A percentile compares a stretch with the other conserved stretches of the same genome.
Conservation (phyloP, 257 asterid species). For the Fraxinus cuspidata region DNA sequence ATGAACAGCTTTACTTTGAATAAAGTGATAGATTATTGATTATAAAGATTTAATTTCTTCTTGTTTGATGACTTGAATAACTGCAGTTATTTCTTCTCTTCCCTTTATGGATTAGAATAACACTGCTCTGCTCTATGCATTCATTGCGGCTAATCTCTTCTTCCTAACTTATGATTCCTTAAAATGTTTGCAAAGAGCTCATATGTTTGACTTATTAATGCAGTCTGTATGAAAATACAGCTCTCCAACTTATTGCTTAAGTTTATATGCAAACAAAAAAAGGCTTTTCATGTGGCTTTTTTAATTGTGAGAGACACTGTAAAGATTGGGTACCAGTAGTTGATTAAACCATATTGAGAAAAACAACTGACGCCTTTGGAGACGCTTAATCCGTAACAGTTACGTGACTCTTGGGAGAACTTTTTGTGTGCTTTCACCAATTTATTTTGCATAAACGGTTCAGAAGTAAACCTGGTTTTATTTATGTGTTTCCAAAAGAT, state of each 20-base stretch:
- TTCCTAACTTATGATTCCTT: not conserved
- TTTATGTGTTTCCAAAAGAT: not conserved
- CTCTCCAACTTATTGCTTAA: not conserved
- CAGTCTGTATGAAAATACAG: not conserved
- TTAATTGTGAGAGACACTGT: not conserved
- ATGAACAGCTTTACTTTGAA: not conserved
- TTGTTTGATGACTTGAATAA: not conserved
- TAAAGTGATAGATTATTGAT: not conserved
- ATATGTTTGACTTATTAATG: not conserved
- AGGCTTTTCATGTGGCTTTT: not conserved
- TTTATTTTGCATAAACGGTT: constrained; percentile 8
- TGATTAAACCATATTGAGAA: not conserved
- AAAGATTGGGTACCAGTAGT: not conserved
- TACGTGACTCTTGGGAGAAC: not conserved
- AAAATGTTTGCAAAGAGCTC: not conserved
- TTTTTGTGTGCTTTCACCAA: not conserved
- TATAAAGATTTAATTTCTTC: constrained; percentile 6
- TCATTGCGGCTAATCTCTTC: not conserved
- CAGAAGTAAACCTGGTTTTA: not conserved
- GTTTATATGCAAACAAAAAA: not conserved
- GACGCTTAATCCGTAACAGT: not conserved
- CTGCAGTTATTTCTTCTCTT: not conserved
- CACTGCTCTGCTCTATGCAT: not conserved
- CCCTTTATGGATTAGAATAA: not conserved
- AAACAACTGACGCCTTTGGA: not conserved